Evolutionary conservation across 176 grass and related monocot genomes (phyloP).

Genomic region (Eleusine indica): DNA sequence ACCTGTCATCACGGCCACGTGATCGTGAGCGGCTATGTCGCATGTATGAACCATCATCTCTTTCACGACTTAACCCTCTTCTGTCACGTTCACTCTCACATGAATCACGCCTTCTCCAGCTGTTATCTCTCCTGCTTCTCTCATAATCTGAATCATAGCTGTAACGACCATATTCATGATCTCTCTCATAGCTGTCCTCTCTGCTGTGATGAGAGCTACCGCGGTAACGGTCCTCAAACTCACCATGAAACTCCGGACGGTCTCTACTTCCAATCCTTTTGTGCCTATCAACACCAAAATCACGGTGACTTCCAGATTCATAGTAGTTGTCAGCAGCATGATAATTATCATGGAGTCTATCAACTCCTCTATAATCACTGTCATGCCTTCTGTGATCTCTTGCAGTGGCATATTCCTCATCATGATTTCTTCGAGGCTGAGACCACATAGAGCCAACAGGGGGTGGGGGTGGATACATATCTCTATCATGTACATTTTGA

Average conservation of each 20-base stretch:
- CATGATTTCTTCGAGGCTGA: slow-evolving; percentile 77
- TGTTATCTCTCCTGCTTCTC: slow-evolving; percentile 67
- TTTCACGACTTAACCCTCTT: slow-evolving; percentile 69
- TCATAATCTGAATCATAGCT: slow-evolving; percentile 71
- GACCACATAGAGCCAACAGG: slow-evolving; percentile 62
- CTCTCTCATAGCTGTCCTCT: slow-evolving; percentile 68
- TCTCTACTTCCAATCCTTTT: slow-evolving; percentile 81
- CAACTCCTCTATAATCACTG: slow-evolving; percentile 49
- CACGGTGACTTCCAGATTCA: slow-evolving; percentile 62
- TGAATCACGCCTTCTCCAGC: slow-evolving; percentile 64
- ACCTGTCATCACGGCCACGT: slow-evolving; percentile 48
- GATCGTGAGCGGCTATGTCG: slow-evolving; percentile 64
- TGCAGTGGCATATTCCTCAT: slow-evolving; percentile 63
- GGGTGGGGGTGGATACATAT: slow-evolving; percentile 66
- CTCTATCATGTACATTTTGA: slow-evolving; percentile 65
- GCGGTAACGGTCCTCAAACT: slow-evolving; percentile 57
- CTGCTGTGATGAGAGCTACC: slow-evolving; percentile 59
- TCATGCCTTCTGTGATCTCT: slow-evolving; percentile 77
- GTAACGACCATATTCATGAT: slow-evolving; percentile 62
- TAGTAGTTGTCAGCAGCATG: slow-evolving; percentile 56
- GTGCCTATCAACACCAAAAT: slow-evolving; percentile 84
- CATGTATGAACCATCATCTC: slow-evolving; percentile 64
- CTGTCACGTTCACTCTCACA: slow-evolving; percentile 63
- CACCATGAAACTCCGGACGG: slow-evolving; percentile 49
- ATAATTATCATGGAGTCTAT: slow-evolving; percentile 62